Evolutionary conservation across 2,329 filamentous ascomycete species (phyloP).

Genomic region (Chrysosporium keratinophilum): DNA sequence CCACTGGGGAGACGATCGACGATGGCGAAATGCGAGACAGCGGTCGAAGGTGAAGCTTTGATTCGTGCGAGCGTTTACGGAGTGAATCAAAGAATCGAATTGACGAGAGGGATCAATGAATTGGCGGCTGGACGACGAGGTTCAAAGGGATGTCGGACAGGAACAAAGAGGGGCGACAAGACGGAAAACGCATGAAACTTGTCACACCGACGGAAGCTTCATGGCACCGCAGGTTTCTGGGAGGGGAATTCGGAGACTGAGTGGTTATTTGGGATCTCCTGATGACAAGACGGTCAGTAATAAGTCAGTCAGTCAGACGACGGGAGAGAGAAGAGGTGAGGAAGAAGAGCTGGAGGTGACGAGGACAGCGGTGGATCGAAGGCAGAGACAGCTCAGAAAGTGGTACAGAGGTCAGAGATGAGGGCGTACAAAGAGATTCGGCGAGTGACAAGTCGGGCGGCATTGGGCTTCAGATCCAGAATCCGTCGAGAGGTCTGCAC

Average conservation of each 20-base stretch:
- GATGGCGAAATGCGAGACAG: background rate
- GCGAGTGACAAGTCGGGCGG: slow-evolving; percentile 10
- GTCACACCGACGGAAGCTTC: slow-evolving; percentile 21
- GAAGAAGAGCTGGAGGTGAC: background rate
- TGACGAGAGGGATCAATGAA: slow-evolving; percentile 9
- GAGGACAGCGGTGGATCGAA: background rate
- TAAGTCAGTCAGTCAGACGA: background rate
- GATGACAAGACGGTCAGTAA: background rate
- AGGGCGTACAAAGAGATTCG: slow-evolving; percentile 18
- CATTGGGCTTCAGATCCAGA: slow-evolving; percentile 9
- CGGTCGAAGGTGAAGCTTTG: background rate
- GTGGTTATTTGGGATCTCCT: slow-evolving; percentile 8
- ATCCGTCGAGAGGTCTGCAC: slow-evolving; percentile 1
- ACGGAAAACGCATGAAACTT: slow-evolving; percentile 18
- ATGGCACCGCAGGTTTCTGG: slow-evolving; percentile 15
- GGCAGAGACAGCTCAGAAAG: slow-evolving; percentile 9
- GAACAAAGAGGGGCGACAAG: slow-evolving; percentile 17
- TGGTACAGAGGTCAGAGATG: slow-evolving; percentile 16
- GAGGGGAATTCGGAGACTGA: background rate
- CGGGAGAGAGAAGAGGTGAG: background rate
- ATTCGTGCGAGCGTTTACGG: slow-evolving; percentile 8
- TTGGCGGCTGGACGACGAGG: slow-evolving; percentile 9
- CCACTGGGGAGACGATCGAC: background rate
- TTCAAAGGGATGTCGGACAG: slow-evolving; percentile 19
- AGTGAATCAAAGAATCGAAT: slow-evolving; percentile 11